Base-by-base conservation (phyloP, 768 basidiomycete species). In the Cystobasidium ongulense region DNA sequence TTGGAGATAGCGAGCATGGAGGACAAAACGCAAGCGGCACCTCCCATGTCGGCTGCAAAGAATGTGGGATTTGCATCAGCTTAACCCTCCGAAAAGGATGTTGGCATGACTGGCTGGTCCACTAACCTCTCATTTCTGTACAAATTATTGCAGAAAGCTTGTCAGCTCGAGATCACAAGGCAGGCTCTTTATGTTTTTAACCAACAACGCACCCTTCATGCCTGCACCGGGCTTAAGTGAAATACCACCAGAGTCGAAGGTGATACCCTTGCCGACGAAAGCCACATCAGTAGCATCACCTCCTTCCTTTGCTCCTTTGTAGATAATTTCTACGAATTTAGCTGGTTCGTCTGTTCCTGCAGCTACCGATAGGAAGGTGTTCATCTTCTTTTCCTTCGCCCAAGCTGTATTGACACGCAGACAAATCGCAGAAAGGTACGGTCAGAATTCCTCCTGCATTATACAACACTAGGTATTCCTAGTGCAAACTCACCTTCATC, bases 301-400 rank as follows among this genome's bases (percentile, higher is more conserved):
- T 3, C 64, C 66, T 11, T 39, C 50, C 31, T 43, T 23, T 5
- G 38, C 63, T n/a, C 90, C 90, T 36, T 88, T 88, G 85, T 94
- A 94, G 81, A 89, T 88, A 70, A 94, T 88, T 82, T 94, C 92
- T 67, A 94, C 82, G 82, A 94, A 86, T 81, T 90, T 91, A 46
- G 90, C 88, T 3, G 92, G 91, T 80, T 93, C 89, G 7, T 86
- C 84, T 11, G 89, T 88, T 10, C 91, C 91, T 70, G 87, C 86
- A 17, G 90, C 88, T 18, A 94, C 91, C 0, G 91, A 92, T 33
- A 94, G 86, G 86, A 94, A 92, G 7, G 89, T 87, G 75, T 87
- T 89, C 92, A 93, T 94, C 72, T 87, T 87, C 82, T 90, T 90
- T 81, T 88, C 84, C 54, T 85, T 85, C 31, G 91, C 91, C 91